Base-by-base conservation (phyloP, 106 monocot genomes). In the Platanthera zijinensis region DNA sequence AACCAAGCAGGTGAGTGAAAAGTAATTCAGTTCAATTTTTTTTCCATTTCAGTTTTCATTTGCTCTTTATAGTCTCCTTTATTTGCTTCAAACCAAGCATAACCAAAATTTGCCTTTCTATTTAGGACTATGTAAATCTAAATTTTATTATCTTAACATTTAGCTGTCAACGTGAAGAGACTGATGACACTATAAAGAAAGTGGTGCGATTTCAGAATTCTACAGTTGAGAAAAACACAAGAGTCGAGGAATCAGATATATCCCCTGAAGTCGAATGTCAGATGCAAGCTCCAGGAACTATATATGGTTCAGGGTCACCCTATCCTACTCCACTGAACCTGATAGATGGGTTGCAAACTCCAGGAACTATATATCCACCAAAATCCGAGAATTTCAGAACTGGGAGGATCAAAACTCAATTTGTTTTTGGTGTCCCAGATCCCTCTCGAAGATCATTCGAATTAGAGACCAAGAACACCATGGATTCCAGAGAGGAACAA, bases 291-390 rank as follows among this genome's bases (percentile, higher is more conserved):
- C 25, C 25, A 25, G 25, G 25, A 25, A 25, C 0, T 25, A 25
- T 25, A 12, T 46, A 21, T 72, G 52, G 39, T 50, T 48, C 51
- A 11, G 79, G 28, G 57, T 85, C 82, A 51, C 85, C 87, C 22
- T 81, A 76, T 83, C 80, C 89, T 6, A 89, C 89, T 74, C 92
- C 89, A 48, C 28, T 84, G 61, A 85, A 76, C 62, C 50, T 85
- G 47, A 78, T 75, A n/a, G 86, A 88, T 75, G 88, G 83, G 51
- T 82, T 85, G 82, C 79, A 88, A 39, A 86, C 86, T 39, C 84
- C 86, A 48, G 82, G 77, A 75, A 90, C 90, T 50, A 78, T 82
- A 62, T 78, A 80, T 82, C 84, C 84, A 72, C 17, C 71, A 51
- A 82, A 74, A 8, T 6, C 52, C 15, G 85, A 82, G 74, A 63